Evolutionary conservation across 352 stramenopile genomes (phyloP).

Genomic region (Pythium pyrilobum): DNA sequence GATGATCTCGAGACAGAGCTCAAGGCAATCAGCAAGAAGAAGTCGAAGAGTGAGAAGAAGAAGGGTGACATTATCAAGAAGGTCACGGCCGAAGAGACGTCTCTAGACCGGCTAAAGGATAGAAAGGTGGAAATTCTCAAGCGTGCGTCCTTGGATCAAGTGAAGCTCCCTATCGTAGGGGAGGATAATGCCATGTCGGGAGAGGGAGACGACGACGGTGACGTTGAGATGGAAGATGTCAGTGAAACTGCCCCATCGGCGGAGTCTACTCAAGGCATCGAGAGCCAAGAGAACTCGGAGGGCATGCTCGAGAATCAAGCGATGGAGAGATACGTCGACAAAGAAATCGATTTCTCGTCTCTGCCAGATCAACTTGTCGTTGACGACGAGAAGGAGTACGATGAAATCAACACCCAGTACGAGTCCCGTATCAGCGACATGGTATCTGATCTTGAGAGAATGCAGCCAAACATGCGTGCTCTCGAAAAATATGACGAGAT

Average conservation of each 20-base stretch:
- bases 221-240: constrained; percentile 62
- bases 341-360: constrained; percentile 88
- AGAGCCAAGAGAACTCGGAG: constrained; percentile 30
- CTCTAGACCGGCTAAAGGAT: constrained; percentile 90
- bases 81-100: constrained; percentile 86
- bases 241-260: not conserved
- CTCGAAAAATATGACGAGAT: constrained; percentile 87
- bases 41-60: constrained; percentile 57
- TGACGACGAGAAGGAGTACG: constrained; percentile 81
- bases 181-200: constrained; percentile 16
- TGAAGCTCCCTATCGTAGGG: constrained; percentile 82
- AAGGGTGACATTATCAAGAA: constrained; percentile 73
- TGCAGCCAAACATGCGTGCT: constrained; percentile 97
- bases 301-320: constrained; percentile 45
- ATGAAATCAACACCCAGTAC: constrained; percentile 69
- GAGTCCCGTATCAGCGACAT: constrained; percentile 64
- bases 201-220: constrained; percentile 22
- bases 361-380: constrained; percentile 72
- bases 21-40: constrained; percentile 52
- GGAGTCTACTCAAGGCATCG: constrained; percentile 9
- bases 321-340: constrained; percentile 33
- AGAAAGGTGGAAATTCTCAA: constrained; percentile 94
- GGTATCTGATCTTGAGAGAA: constrained; percentile 87
- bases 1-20: constrained; percentile 60
- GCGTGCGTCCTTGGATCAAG: constrained; percentile 93